Evolutionary conservation across 176 grass and related monocot species (phyloP).

Genomic region (Paspalum vaginatum): DNA sequence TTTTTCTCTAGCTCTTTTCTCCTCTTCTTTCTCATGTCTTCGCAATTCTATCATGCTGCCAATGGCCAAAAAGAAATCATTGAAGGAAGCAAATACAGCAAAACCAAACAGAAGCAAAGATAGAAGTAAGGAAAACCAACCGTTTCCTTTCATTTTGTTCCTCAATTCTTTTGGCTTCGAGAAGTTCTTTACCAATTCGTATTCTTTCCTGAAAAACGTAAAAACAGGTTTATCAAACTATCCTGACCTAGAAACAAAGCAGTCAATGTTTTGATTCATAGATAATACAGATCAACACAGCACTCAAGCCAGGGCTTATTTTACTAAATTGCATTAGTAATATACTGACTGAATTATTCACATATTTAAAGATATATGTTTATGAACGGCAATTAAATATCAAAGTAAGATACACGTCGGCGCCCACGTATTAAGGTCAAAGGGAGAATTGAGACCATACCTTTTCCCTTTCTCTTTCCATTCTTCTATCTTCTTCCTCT

Average conservation of each 20-base stretch:
- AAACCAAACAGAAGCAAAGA: conserved; percentile 19
- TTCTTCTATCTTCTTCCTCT: conserved; percentile 98
- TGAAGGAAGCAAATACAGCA: not conserved
- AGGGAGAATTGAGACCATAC: conserved; percentile 42
- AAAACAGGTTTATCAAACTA: not conserved
- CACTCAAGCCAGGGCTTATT: too few species aligned
- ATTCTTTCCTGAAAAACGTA: conserved; percentile 71
- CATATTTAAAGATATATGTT: too few species aligned
- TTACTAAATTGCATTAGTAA: too few species aligned
- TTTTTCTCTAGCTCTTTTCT: conserved; percentile 92
- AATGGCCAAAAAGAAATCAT: not conserved
- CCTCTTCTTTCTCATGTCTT: conserved; percentile 95
- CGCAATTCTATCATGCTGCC: conserved; percentile 85
- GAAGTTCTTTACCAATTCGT: conserved; percentile 91
- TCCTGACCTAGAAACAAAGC: too few species aligned
- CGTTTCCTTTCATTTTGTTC: conserved; percentile 95
- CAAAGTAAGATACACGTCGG: not conserved
- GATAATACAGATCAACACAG: too few species aligned
- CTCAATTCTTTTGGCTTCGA: conserved; percentile 97
- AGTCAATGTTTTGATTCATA: too few species aligned
- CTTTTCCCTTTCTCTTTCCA: conserved; percentile 98
- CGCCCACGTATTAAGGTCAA: conserved; percentile 10
- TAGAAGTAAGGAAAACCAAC: conserved; percentile 45
- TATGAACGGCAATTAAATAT: too few species aligned
- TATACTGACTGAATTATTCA: too few species aligned